Conservation (phyloP, 176 grass and related monocot genomes). For the Rhynchospora tenuis region DNA sequence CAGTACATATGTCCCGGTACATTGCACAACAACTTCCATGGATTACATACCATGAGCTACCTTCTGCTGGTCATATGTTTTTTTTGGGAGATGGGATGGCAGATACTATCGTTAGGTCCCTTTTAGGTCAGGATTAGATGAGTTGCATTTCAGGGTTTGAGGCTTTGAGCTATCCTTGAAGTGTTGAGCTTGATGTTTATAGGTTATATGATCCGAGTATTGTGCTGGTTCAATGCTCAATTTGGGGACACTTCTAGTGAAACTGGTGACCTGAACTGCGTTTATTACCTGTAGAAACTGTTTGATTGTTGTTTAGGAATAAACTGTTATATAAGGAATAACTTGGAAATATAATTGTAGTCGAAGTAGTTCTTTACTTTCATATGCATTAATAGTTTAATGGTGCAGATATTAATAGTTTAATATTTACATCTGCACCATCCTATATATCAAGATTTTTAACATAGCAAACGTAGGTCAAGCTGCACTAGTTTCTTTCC, state of each 20-base stretch:
- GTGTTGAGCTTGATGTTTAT: neutral
- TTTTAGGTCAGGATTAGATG: constrained; percentile 39
- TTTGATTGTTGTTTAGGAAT: neutral
- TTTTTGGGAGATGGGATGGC: constrained; percentile 45
- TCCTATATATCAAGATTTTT: neutral
- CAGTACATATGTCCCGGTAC: constrained; percentile 49
- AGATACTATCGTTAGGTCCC: constrained; percentile 50
- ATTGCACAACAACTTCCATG: constrained; percentile 56
- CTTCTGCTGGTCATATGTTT: constrained; percentile 64
- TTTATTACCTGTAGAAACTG: neutral
- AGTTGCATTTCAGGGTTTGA: neutral
- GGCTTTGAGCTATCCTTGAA: neutral
- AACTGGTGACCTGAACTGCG: neutral
- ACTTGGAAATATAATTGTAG: neutral
- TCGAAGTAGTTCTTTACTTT: neutral
- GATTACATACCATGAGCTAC: constrained; percentile 75
- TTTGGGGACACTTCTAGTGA: neutral
- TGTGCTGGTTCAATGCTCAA: neutral
- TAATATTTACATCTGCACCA: neutral
- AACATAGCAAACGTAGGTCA: neutral
- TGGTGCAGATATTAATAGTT: too few species aligned
- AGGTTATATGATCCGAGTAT: neutral
- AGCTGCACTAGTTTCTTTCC: neutral
- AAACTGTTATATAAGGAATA: neutral
- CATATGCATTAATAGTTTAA: neutral